Evolutionary conservation across 306 rosid genomes (phyloP), one percentile per base, ranked within the genome.

Genomic region (Begonia peltatifolia): DNA sequence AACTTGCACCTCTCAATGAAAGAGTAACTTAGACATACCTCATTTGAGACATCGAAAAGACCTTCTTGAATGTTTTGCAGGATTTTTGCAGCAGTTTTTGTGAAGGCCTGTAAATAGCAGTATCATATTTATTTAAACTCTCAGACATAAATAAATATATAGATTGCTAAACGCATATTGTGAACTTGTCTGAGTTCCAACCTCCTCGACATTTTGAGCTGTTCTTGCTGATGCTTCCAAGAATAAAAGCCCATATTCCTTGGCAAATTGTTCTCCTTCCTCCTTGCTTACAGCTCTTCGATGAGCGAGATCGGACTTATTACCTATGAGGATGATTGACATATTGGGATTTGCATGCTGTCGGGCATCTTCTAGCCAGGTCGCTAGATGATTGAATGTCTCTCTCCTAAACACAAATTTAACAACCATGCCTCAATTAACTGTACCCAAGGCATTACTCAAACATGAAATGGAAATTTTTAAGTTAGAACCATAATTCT

Each of bases 281-380:
- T 89, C 95, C 62, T 76, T 89, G 76, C 95, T 85, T 57, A 89
- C 95, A 12, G 95, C 95, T 68, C 97, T 78, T 57, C 97, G 65
- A 69, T 89, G 95, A 54, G 90, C 70, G 38, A 85, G 95, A 69
- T 89, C 97, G 44, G 81, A 70, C 74, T 89, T 89, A 76, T 89
- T 89, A 42, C 95, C 97, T 52, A 85, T 57, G 41, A 89, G 97
- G 74, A 81, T 89, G 77, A 89, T 89, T 35, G 95, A 50, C 97
- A 89, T 85, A 73, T 82, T 89, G 54, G 97, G 85, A 74, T 85
- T 89, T 25, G 95, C 97, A 74, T 89, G 97, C 72, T 89, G 97
- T 53, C 94, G 84, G 22, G 97, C 95, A 76, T 89, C 97, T 81
- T 89, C 97, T 22, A 89, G 75, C 97, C 97, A 89, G 75, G 88